These are phyloP conservation scores for Sugiyamaella lignohabitans DNA, from an alignment of 805 yeast species.

Conservation along the genomic window DNA sequence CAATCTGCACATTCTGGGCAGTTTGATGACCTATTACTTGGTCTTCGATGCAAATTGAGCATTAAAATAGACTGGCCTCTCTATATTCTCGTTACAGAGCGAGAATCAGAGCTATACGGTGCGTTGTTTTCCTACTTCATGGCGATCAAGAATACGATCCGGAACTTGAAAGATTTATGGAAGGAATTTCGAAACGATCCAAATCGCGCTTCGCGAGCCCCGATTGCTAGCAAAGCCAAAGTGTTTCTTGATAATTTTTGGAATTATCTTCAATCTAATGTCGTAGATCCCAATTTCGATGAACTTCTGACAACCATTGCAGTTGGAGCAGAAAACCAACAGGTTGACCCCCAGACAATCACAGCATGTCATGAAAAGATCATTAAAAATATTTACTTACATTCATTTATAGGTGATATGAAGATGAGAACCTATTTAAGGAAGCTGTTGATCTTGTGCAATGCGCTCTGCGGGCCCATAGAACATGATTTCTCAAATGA, in stretches of 20 bases:
- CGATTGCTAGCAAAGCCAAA: neutral
- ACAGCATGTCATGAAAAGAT: slow-evolving; percentile 5
- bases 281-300: slow-evolving; percentile 12
- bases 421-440: slow-evolving; percentile 10
- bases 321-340: slow-evolving; percentile 2
- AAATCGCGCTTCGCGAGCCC: too few relatives aligned
- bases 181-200: neutral
- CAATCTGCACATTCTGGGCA: too few relatives aligned
- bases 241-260: slow-evolving; percentile 17
- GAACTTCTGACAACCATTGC: slow-evolving; percentile 6
- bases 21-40: slow-evolving; percentile 19
- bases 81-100: slow-evolving; percentile 14
- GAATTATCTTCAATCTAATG: slow-evolving; percentile 16
- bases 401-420: slow-evolving; percentile 9
- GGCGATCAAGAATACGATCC: slow-evolving; percentile 5
- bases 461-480: neutral
- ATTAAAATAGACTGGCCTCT: slow-evolving; percentile 22
- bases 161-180: slow-evolving; percentile 10
- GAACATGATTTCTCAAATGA: neutral
- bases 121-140: slow-evolving; percentile 12
- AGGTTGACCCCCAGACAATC: slow-evolving; percentile 13
- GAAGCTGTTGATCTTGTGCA: slow-evolving; percentile 4
- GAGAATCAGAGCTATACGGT: slow-evolving; percentile 8
- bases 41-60: slow-evolving; percentile 11
- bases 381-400: slow-evolving; percentile 6